Base-by-base conservation (phyloP, 2,329 filamentous ascomycete species). In the Penicillium sp. region DNA sequence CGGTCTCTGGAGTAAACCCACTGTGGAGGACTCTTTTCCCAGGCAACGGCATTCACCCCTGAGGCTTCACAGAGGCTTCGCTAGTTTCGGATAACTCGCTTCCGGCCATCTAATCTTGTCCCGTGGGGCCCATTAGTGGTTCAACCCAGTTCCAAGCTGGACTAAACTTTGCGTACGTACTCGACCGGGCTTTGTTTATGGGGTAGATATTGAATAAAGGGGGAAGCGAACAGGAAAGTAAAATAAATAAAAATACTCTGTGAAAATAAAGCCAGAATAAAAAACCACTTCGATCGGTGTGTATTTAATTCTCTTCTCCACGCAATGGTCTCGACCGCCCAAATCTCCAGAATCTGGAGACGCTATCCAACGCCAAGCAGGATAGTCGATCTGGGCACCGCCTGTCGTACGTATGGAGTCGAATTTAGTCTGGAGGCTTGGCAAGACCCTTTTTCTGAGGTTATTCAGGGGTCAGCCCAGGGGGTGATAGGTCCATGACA, bases 361-460 rank as follows among this genome's bases (percentile, higher is more conserved):
- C 52, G 50, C 55, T 56, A 58, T 45, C 14, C 57, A 42, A 10
- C 11, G 51, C 62, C 55, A 63, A 62, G 62, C 25, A 31, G 14
- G 47, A 53, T 54, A 54, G 55, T 61, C 57, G 59, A 63, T 62
- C 62, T 63, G 25, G 62, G 53, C 61, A 39, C 25, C 46, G 33
- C n/a, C 14, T 35, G 21, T 19, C n/a, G 33, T 39, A 39, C 25
- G 21, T 21, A 46, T 37, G 46, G 21, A 33, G 49, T 47, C 53
- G 50, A 29, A 35, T 42, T 52, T 55, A 45, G 50, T 51, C 37
- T 21, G 35, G 11, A 61, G 52, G 53, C 62, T 64, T 62, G 62
- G 58, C 63, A 35, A 53, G 35, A 54, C 53, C 50, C 50, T 58
- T 46, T 53, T 39, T 60, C 35, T 62, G 61, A 62, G 59, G 59